Conservation (phyloP, 139 green algal species). For the Zygnema cylindricum region DNA sequence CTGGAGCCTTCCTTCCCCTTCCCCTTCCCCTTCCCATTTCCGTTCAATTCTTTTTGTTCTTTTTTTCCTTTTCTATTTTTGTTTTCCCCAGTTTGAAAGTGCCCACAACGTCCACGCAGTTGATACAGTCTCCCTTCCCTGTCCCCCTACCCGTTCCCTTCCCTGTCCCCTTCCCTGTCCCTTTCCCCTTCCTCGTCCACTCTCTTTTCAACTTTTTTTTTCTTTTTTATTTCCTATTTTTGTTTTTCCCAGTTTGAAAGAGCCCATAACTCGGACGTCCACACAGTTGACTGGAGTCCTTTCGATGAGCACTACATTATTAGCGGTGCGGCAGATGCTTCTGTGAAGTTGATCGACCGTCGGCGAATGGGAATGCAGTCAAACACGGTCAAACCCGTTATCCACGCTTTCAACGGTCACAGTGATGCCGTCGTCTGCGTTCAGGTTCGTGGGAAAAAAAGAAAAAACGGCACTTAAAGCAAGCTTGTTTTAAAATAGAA, state of each 20-base stretch:
- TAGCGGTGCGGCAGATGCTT: conserved; percentile 39
- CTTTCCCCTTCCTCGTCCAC: neutral
- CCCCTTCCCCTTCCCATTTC: conserved; percentile 4
- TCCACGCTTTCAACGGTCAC: conserved; percentile 34
- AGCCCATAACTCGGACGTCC: conserved; percentile 45
- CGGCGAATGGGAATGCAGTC: conserved; percentile 13
- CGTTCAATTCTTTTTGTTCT: neutral
- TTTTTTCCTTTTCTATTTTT: neutral
- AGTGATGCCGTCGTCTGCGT: conserved; percentile 45
- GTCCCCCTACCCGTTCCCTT: neutral
- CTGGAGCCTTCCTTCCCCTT: conserved; percentile 24
- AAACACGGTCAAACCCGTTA: neutral
- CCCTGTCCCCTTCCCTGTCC: neutral
- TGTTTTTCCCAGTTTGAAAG: conserved; percentile 36
- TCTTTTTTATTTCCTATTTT: neutral
- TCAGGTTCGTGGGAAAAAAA: conserved; percentile 31
- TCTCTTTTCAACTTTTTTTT: neutral
- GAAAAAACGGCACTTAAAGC: too few relatives aligned
- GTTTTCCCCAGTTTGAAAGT: neutral
- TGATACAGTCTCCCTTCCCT: conserved; percentile 2
- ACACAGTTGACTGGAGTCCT: conserved; percentile 57
- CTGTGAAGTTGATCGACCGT: conserved; percentile 53
- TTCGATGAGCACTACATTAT: conserved; percentile 21
- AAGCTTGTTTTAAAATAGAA: too few relatives aligned
- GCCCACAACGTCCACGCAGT: neutral